Conservation (phyloP, 805 yeast species). For the Candida wancherniae region DNA sequence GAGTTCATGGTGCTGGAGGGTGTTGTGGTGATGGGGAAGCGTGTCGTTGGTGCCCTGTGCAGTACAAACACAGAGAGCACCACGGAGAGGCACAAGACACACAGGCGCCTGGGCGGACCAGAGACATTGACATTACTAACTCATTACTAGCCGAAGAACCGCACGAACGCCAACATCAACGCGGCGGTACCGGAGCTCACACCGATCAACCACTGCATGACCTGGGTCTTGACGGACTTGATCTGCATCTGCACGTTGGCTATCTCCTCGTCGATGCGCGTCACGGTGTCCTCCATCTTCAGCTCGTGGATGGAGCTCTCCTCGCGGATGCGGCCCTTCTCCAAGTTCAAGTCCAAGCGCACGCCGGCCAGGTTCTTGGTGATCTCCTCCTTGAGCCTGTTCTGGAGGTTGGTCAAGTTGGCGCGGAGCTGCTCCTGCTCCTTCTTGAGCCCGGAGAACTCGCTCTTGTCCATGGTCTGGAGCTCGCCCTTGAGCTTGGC, state of each 20-base stretch:
- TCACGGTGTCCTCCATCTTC: conserved; percentile 90
- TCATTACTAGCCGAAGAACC: conserved; percentile 55
- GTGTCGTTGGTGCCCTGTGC: not conserved
- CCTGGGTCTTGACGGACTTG: conserved; percentile 92
- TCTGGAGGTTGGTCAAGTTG: conserved; percentile 82
- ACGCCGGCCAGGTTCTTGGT: conserved; percentile 88
- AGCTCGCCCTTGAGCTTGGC: conserved; percentile 91
- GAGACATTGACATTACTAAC: not conserved
- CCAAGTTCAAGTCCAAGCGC: conserved; percentile 82
- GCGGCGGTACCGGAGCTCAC: conserved; percentile 98
- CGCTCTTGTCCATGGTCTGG: conserved; percentile 81
- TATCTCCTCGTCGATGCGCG: conserved; percentile 92
- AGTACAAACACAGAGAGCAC: too few species aligned
- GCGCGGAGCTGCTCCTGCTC: conserved; percentile 83
- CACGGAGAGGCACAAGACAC: too few species aligned
- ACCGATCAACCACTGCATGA: conserved; percentile 97
- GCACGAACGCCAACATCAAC: conserved; percentile 82
- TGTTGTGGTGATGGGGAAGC: not conserved
- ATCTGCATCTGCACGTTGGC: conserved; percentile 93
- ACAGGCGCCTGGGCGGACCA: too few species aligned
- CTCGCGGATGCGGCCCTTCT: conserved; percentile 92
- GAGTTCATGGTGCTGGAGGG: conserved; percentile 50
- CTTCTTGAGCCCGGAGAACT: conserved; percentile 72
- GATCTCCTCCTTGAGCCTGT: conserved; percentile 83
- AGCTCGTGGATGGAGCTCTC: conserved; percentile 90